Percentiles rank a stretch among this genome's conserved stretches.
Conservation (phyloP, 202 grass and related monocot genomes). For the Bolboschoenoplectus hybrid region DNA sequence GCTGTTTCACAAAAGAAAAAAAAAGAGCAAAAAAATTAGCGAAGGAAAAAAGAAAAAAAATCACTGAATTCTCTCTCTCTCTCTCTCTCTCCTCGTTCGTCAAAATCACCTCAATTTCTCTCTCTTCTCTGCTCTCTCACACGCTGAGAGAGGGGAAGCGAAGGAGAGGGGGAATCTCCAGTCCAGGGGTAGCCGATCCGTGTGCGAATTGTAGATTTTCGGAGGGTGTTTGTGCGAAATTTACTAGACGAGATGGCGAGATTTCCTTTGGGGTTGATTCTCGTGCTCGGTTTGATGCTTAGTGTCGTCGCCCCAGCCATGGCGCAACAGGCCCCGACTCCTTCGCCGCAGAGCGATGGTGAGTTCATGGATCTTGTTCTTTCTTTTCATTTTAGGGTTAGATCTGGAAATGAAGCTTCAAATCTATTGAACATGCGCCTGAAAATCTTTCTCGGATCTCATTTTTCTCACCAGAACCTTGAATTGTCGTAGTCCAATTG, state of each 20-base stretch:
- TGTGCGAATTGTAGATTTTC: not conserved
- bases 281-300: slow-evolving; percentile 48
- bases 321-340: slow-evolving; percentile 58
- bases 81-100: slow-evolving; percentile 1
- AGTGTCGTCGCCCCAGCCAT: slow-evolving; percentile 38
- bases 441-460: not conserved
- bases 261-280: slow-evolving; percentile 32
- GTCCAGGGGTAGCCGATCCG: not conserved
- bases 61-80: not conserved
- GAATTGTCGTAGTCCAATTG: not conserved
- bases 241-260: slow-evolving; percentile 52
- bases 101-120: slow-evolving; percentile 20
- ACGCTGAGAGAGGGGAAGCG: not conserved
- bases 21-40: not conserved
- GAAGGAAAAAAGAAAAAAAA: slow-evolving; percentile 29
- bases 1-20: not conserved
- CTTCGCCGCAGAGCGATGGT: slow-evolving; percentile 71
- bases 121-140: slow-evolving; percentile 14
- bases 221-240: not conserved
- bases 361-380: slow-evolving; percentile 36
- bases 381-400: not conserved
- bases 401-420: slow-evolving; percentile 4
- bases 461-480: not conserved
- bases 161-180: not conserved
- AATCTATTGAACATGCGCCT: not conserved